phyloP scores from a whole-genome alignment of 2,329 filamentous ascomycete species.

The Achaetomium macrosporum region DNA sequence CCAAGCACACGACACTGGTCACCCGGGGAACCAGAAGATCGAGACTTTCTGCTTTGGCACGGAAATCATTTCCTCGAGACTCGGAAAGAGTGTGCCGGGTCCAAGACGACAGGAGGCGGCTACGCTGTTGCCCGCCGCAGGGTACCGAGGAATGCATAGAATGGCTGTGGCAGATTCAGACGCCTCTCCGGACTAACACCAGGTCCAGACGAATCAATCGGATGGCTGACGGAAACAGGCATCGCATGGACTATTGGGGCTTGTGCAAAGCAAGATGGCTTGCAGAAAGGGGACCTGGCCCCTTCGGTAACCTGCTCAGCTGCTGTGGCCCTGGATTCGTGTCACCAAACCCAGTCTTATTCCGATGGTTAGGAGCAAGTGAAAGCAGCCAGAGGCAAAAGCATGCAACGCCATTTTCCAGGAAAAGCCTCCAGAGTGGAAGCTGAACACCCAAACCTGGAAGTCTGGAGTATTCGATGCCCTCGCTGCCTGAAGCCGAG shows the following conservation, averaged over 20 bases:
- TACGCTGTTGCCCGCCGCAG: not conserved
- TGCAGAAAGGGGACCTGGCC: constrained; percentile 5
- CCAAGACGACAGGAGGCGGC: not conserved
- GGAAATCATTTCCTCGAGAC: not conserved
- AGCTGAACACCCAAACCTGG: too few relatives aligned
- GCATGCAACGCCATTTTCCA: not conserved
- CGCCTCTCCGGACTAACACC: constrained; percentile 7
- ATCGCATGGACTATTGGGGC: constrained; percentile 4
- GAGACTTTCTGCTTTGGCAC: constrained; percentile 6
- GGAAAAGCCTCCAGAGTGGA: not conserved
- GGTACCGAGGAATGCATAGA: constrained; percentile 3
- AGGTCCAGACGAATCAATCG: constrained; percentile 1
- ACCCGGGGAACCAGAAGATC: not conserved
- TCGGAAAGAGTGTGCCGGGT: constrained; percentile 5
- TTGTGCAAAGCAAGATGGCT: constrained; percentile 2
- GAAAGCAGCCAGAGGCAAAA: not conserved
- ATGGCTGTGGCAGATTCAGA: constrained; percentile 10
- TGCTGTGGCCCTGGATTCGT: constrained; percentile 3
- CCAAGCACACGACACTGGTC: not conserved
- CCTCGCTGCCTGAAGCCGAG: too few relatives aligned
- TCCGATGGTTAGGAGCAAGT: not conserved
- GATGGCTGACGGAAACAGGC: constrained; percentile 1
- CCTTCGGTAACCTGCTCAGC: constrained; percentile 4
- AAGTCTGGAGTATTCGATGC: too few relatives aligned
- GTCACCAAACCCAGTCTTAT: constrained; percentile 4